Percentiles rank a stretch among this genome's conserved stretches.
These are phyloP conservation scores for Tuber aestivum DNA, from an alignment of 495 filamentous ascomycete genomes.

Conservation along the genomic window DNA sequence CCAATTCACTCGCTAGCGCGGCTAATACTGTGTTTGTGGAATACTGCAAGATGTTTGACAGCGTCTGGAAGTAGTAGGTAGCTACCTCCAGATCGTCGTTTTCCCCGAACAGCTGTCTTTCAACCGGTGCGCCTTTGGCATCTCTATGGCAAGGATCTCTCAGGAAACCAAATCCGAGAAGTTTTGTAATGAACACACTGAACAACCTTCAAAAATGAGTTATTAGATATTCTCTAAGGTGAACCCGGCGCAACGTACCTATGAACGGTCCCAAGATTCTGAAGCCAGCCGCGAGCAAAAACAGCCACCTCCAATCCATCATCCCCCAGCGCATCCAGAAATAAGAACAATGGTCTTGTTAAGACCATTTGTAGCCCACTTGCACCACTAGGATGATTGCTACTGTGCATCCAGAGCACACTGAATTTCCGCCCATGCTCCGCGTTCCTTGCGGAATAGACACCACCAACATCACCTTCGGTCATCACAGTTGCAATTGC, in stretches of 20 bases:
- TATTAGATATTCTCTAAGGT: constrained; percentile 11
- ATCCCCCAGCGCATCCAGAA: constrained; percentile 72
- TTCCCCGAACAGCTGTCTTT: constrained; percentile 38
- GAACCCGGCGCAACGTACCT: constrained; percentile 47
- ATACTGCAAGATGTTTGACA: constrained; percentile 64
- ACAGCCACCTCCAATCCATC: constrained; percentile 67
- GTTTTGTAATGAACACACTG: constrained; percentile 53
- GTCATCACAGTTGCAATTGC: constrained; percentile 70
- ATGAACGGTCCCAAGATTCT: constrained; percentile 62
- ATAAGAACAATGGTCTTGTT: constrained; percentile 71
- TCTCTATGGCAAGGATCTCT: constrained; percentile 40
- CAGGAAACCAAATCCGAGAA: constrained; percentile 53
- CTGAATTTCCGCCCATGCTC: constrained; percentile 61
- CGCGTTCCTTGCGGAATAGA: constrained; percentile 50
- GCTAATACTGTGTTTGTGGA: constrained; percentile 58
- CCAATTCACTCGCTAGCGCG: constrained; percentile 50
- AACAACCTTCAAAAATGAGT: constrained; percentile 48
- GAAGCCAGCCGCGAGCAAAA: constrained; percentile 75
- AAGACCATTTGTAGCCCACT: constrained; percentile 65
- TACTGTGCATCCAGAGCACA: constrained; percentile 72
- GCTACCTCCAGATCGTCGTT: constrained; percentile 69
- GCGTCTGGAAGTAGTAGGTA: constrained; percentile 68
- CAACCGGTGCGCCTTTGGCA: constrained; percentile 32
- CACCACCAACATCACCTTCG: constrained; percentile 49
- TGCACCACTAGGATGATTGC: constrained; percentile 56